These are phyloP conservation scores for Quillaja saponaria DNA, from an alignment of 306 rosid genomes.

Conservation along the genomic window DNA sequence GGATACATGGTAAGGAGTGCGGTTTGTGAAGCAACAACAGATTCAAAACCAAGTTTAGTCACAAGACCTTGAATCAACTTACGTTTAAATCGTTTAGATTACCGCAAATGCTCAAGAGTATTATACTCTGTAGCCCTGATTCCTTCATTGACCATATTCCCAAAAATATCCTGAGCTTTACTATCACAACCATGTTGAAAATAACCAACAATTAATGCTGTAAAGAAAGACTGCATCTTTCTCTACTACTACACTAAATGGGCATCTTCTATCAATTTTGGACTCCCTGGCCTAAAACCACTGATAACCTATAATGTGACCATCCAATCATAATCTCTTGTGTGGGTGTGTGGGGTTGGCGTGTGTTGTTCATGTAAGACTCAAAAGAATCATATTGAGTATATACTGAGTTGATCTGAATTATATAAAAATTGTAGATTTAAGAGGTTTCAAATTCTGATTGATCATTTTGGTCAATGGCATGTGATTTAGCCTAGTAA, in stretches of 20 bases:
- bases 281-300: conserved; percentile 69
- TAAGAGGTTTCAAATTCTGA: too few species aligned
- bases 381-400: too few species aligned
- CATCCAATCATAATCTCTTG: conserved; percentile 29
- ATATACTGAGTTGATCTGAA: too few species aligned
- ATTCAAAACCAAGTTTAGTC: conserved; percentile 59
- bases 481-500: too few species aligned
- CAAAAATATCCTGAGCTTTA: conserved; percentile 52
- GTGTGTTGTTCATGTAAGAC: too few species aligned
- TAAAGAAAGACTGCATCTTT: conserved; percentile 71
- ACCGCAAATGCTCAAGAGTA: conserved; percentile 54
- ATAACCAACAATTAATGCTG: conserved; percentile 70
- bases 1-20: conserved; percentile 72
- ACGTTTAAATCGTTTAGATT: conserved; percentile 52
- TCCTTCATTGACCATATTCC: conserved; percentile 46
- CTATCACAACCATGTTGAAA: conserved; percentile 46
- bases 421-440: too few species aligned
- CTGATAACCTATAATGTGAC: too few species aligned
- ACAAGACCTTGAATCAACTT: conserved; percentile 60
- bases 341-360: too few species aligned
- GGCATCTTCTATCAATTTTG: conserved; percentile 58
- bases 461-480: too few species aligned
- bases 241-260: conserved; percentile 48
- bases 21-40: conserved; percentile 61
- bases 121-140: conserved; percentile 63